phyloP scores from a whole-genome alignment of 768 basidiomycete species.

The Xerocomellus dryophilus region DNA sequence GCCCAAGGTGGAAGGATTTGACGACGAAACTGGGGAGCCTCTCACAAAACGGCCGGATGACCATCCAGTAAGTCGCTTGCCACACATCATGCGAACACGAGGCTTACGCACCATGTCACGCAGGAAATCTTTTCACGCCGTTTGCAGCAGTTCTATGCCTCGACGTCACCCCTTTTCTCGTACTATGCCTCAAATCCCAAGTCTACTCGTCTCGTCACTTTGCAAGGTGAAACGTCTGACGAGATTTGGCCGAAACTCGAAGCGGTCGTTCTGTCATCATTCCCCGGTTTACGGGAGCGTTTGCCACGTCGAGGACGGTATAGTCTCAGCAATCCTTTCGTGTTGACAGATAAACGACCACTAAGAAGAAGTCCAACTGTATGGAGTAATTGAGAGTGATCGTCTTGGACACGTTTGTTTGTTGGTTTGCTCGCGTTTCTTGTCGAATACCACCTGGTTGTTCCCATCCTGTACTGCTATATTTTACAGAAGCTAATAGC shows the following conservation, averaged over 20 bases:
- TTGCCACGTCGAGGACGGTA: constrained; percentile 44
- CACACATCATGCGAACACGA: background rate
- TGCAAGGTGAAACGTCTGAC: constrained; percentile 75
- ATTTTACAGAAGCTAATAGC: background rate
- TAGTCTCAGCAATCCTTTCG: constrained; percentile 53
- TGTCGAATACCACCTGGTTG: constrained; percentile 6
- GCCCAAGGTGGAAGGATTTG: constrained; percentile 73
- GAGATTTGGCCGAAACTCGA: constrained; percentile 90
- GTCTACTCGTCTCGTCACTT: constrained; percentile 48
- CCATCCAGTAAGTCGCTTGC: constrained; percentile 64
- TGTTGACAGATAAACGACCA: constrained; percentile 27
- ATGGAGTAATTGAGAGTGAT: constrained; percentile 14
- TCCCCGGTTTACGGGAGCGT: constrained; percentile 58
- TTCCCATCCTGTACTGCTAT: constrained; percentile 10
- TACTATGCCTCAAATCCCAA: constrained; percentile 53
- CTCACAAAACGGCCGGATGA: constrained; percentile 89
- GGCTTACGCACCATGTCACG: constrained; percentile 1
- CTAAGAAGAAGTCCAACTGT: constrained; percentile 13
- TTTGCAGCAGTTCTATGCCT: constrained; percentile 69
- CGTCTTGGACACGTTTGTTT: background rate
- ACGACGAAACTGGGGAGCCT: constrained; percentile 85
- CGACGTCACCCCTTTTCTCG: constrained; percentile 76
- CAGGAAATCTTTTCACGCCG: constrained; percentile 80
- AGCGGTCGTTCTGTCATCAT: constrained; percentile 49
- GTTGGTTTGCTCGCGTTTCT: background rate